Evolutionary conservation across 768 basidiomycete genomes (phyloP).

Genomic region (Vararia minispora): DNA sequence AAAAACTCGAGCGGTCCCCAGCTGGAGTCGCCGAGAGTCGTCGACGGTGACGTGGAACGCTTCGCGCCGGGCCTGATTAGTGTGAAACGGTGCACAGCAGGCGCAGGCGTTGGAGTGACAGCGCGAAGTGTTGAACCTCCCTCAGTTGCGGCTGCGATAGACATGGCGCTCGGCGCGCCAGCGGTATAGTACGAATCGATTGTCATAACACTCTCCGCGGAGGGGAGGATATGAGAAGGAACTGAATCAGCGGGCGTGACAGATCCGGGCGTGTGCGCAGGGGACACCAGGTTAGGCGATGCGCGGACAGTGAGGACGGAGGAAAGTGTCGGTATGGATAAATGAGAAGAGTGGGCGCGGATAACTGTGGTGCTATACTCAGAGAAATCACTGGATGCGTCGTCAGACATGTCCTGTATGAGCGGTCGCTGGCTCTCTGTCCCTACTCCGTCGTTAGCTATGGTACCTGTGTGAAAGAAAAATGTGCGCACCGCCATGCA

Average conservation of each 20-base stretch:
- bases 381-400: slow-evolving; percentile 32
- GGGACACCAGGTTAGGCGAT: slow-evolving; percentile 29
- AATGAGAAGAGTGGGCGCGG: slow-evolving; percentile 26
- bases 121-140: slow-evolving; percentile 61
- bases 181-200: slow-evolving; percentile 61
- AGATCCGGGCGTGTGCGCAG: slow-evolving; percentile 12
- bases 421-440: slow-evolving; percentile 48
- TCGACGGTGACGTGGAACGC: slow-evolving; percentile 29
- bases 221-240: slow-evolving; percentile 16
- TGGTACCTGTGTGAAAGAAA: too few species aligned
- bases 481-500: slow-evolving; percentile 25
- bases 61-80: slow-evolving; percentile 71
- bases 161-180: slow-evolving; percentile 31
- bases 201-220: slow-evolving; percentile 41
- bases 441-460: too few species aligned
- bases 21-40: slow-evolving; percentile 21
- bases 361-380: slow-evolving; percentile 67
- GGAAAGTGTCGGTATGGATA: slow-evolving; percentile 22
- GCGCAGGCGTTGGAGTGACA: slow-evolving; percentile 31
- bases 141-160: slow-evolving; percentile 59
- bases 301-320: slow-evolving; percentile 44
- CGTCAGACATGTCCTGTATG: too few species aligned
- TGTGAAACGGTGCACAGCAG: slow-evolving; percentile 80
- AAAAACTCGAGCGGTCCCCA: slow-evolving; percentile 78
- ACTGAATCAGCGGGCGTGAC: slow-evolving; percentile 2